phyloP scores from a whole-genome alignment of 495 filamentous ascomycete genomes.

The Penicillium flavigenum region DNA sequence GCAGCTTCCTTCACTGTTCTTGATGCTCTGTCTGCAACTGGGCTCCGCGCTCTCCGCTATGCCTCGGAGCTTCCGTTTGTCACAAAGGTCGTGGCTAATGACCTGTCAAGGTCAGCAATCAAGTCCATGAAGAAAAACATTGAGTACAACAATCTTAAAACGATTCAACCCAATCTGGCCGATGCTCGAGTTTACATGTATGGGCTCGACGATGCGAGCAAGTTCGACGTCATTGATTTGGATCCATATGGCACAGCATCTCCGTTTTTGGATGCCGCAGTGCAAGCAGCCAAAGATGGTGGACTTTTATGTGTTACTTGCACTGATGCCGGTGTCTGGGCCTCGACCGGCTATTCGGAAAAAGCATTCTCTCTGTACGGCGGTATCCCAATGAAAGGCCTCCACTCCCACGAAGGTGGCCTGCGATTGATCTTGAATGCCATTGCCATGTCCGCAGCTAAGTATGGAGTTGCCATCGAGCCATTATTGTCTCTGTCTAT shows the following conservation, averaged over 20 bases:
- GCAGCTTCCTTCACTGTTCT: slow-evolving; percentile 68
- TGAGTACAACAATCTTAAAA: slow-evolving; percentile 69
- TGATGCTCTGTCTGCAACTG: slow-evolving; percentile 92
- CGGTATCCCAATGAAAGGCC: slow-evolving; percentile 78
- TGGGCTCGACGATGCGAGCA: slow-evolving; percentile 38
- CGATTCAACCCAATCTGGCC: slow-evolving; percentile 67
- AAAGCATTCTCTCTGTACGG: slow-evolving; percentile 92
- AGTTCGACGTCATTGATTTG: slow-evolving; percentile 91
- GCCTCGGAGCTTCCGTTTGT: slow-evolving; percentile 82
- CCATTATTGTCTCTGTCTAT: slow-evolving; percentile 89
- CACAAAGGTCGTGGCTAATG: slow-evolving; percentile 84
- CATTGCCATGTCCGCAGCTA: slow-evolving; percentile 73
- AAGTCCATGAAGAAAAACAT: slow-evolving; percentile 80
- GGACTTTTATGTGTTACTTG: slow-evolving; percentile 94
- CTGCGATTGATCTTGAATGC: slow-evolving; percentile 79
- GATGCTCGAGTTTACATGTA: slow-evolving; percentile 95
- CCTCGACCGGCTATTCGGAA: slow-evolving; percentile 87
- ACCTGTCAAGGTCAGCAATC: slow-evolving; percentile 74
- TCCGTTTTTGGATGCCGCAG: slow-evolving; percentile 85
- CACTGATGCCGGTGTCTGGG: slow-evolving; percentile 92
- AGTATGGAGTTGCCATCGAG: slow-evolving; percentile 88
- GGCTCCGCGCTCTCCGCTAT: slow-evolving; percentile 88
- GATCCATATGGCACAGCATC: slow-evolving; percentile 94
- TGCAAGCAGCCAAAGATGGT: slow-evolving; percentile 79
- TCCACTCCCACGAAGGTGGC: slow-evolving; percentile 84